These are phyloP conservation scores for Xylaria curta DNA, from an alignment of 495 filamentous ascomycete species.

Conservation along the genomic window DNA sequence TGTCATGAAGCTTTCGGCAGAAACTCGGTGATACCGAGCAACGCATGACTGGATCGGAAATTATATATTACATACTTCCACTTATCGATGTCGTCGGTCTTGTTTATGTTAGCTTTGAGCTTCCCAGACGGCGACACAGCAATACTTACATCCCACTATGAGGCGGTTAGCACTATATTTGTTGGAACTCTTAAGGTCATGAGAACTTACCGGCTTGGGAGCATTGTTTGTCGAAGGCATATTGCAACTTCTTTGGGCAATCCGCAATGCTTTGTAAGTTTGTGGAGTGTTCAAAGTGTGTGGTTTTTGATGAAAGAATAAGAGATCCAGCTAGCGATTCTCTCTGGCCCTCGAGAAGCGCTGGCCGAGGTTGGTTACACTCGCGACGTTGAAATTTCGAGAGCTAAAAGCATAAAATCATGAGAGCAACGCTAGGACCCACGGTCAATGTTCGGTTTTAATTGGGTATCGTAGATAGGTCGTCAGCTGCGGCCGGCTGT, in stretches of 20 bases:
- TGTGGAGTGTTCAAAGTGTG: background rate
- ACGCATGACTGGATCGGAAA: background rate
- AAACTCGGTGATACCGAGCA: background rate
- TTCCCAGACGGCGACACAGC: background rate
- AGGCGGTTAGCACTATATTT: conserved; percentile 21
- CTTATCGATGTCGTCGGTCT: conserved; percentile 31
- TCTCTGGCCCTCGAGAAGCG: background rate
- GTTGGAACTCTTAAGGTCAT: background rate
- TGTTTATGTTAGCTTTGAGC: conserved; percentile 16
- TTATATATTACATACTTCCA: conserved; percentile 27
- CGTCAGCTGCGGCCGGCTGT: background rate
- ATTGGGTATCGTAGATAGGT: background rate
- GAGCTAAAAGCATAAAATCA: conserved; percentile 12
- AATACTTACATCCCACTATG: conserved; percentile 29
- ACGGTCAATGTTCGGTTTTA: conserved; percentile 7
- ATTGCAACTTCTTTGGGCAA: background rate
- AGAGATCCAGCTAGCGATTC: background rate
- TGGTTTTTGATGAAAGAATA: background rate
- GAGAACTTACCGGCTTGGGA: conserved; percentile 26
- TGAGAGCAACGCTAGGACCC: conserved; percentile 13
- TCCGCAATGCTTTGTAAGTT: background rate
- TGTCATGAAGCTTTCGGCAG: background rate
- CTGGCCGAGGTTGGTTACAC: conserved; percentile 2
- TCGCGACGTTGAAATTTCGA: conserved; percentile 18
- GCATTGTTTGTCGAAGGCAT: conserved; percentile 28